phyloP scores from a whole-genome alignment of 2,329 filamentous ascomycete species.

The Chaetomium globosum region DNA sequence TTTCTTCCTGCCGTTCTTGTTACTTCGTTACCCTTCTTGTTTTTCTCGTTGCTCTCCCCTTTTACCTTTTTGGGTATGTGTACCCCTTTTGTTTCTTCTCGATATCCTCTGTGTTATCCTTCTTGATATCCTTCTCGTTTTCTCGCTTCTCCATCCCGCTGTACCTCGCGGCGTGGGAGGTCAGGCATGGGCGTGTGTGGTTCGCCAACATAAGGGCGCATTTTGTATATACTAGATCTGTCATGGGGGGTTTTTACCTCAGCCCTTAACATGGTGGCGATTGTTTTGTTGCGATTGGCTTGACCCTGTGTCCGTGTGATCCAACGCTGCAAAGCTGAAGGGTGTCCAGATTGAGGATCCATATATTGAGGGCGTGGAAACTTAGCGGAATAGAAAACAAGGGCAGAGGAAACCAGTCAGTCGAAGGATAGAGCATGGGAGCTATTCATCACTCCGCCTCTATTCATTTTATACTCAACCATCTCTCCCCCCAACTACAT shows the following conservation, averaged over 20 bases:
- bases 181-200: background rate
- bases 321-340: too few species aligned
- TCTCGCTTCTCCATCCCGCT: background rate
- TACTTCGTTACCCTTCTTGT: background rate
- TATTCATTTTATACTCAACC: too few species aligned
- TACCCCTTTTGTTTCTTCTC: background rate
- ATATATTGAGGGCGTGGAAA: too few species aligned
- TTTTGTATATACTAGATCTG: background rate
- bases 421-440: too few species aligned
- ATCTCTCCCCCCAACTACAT: too few species aligned
- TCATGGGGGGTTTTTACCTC: background rate
- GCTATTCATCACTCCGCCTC: too few species aligned
- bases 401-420: too few species aligned
- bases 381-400: too few species aligned
- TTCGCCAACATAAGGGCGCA: background rate
- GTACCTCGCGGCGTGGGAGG: background rate
- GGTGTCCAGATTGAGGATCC: too few species aligned
- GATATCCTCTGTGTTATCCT: background rate
- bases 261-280: background rate
- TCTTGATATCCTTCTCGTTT: background rate
- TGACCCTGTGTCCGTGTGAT: background rate
- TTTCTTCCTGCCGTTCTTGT: background rate
- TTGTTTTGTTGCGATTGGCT: background rate
- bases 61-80: background rate
- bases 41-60: background rate